Conservation (phyloP, 2,329 filamentous ascomycete genomes). For the Ophiosphaerella herpotricha region DNA sequence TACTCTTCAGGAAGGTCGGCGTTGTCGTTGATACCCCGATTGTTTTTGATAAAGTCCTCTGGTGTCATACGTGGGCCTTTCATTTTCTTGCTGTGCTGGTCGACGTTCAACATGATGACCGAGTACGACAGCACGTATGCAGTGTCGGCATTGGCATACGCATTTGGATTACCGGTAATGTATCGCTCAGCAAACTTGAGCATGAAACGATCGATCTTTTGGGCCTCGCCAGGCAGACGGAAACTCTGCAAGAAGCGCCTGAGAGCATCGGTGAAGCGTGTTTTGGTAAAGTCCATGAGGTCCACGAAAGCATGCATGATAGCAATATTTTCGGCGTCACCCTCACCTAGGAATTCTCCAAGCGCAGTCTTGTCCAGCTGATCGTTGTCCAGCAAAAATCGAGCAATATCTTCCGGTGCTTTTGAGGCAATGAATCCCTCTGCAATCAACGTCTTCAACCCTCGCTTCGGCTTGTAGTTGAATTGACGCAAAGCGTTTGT, state of each 20-base stretch:
- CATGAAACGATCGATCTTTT: slow-evolving; percentile 99
- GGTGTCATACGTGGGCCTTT: slow-evolving; percentile 84
- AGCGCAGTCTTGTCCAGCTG: slow-evolving; percentile 88
- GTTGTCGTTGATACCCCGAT: slow-evolving; percentile 96
- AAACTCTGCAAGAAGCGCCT: slow-evolving; percentile 93
- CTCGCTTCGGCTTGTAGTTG: slow-evolving; percentile 97
- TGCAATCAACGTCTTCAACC: slow-evolving; percentile 79
- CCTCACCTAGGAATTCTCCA: slow-evolving; percentile 93
- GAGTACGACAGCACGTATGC: slow-evolving; percentile 96
- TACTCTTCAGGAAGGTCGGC: slow-evolving; percentile 93
- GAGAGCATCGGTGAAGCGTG: slow-evolving; percentile 88
- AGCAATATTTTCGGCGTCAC: slow-evolving; percentile 88
- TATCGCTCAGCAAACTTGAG: slow-evolving; percentile 98
- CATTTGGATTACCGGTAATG: slow-evolving; percentile 91
- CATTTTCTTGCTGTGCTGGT: slow-evolving; percentile 89
- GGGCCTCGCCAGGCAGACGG: slow-evolving; percentile 90
- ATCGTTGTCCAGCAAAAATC: slow-evolving; percentile 80
- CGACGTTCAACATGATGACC: slow-evolving; percentile 94
- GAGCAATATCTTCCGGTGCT: slow-evolving; percentile 78
- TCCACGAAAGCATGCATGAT: slow-evolving; percentile 99
- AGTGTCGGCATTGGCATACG: slow-evolving; percentile 97
- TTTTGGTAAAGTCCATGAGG: slow-evolving; percentile 88
- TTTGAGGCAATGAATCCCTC: slow-evolving; percentile 87
- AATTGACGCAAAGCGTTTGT: slow-evolving; percentile 88
- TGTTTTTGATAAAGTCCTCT: slow-evolving; percentile 99